Base-by-base conservation (phyloP, 1,139 yeast genomes). In the Wickerhamomyces sp. region DNA sequence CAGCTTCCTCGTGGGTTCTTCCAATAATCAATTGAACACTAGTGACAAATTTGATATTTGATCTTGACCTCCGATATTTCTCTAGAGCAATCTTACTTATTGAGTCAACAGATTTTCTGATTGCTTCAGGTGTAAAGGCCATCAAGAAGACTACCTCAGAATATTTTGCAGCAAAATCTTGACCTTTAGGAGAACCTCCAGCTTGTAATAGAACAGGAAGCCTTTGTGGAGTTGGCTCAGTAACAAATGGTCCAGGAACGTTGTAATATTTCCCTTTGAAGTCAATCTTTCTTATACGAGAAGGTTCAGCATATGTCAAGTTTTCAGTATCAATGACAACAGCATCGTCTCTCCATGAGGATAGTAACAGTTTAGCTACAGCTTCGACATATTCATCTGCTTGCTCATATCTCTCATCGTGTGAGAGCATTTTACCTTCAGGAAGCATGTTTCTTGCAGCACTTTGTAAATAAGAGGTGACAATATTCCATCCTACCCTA, bases 311-410 rank as follows among this genome's bases (percentile, higher is more conserved):
- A 44, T 56, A 68, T 4, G 63, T 46, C 2, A 67, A 66, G 21
- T 46, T 53, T 35, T 59, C 48, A 24, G 44, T 47, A 40, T 64
- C 60, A 25, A 52, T 41, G 27, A 58, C 58, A 24, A 67, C 59
- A 4, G 72, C 71, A 45, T 66, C 72, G 40, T 68, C 72, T 39
- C 67, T 60, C 72, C 72, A 67, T 1, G 70, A 63, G 4, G 69
- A 61, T 31, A 67, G 47, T 27, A 67, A 57, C 25, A 68, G 48
- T 38, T 66, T 62, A 39, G 63, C 61, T 10, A 67, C 59, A 6
- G 67, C 66, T 35, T 64, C 60, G 27, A 66, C 43, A 43, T 62
- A 68, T 42, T 68, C 73, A 34, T 63, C 63, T 1, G 72, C 67
- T 37, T 63, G 58, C n/a, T 46, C 58, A 44, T 66, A 67, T 32